phyloP scores from a whole-genome alignment of 164 flowering plant genomes.

The Vitis labrusca region DNA sequence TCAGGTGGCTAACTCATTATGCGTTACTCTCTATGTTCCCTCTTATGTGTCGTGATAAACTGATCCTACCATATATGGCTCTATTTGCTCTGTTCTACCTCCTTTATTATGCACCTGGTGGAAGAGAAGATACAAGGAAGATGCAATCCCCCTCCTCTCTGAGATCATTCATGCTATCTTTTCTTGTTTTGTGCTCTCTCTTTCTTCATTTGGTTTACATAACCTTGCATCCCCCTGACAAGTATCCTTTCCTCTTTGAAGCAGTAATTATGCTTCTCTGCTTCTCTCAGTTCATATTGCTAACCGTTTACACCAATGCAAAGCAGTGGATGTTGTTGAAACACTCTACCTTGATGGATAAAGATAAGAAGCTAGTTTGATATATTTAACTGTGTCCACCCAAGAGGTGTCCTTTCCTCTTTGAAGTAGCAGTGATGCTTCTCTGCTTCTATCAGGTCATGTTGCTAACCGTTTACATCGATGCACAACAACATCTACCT shows the following conservation, averaged over 20 bases:
- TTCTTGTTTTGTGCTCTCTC: constrained; percentile 40
- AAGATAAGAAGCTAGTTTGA: constrained; percentile 41
- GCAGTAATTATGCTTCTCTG: constrained; percentile 83
- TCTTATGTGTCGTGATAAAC: constrained; percentile 74
- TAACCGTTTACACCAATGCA: constrained; percentile 50
- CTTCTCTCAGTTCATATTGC: constrained; percentile 58
- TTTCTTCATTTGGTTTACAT: constrained; percentile 66
- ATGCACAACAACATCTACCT: too few species aligned
- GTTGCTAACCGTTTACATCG: too few species aligned
- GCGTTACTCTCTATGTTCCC: constrained; percentile 90
- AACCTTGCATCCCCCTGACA: constrained; percentile 56
- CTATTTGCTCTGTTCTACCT: constrained; percentile 56
- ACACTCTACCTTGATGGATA: constrained; percentile 12
- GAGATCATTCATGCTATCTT: constrained; percentile 17
- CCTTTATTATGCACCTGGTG: constrained; percentile 39
- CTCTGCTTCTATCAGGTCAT: too few species aligned
- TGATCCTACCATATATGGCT: constrained; percentile 63
- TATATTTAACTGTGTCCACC: neutral
- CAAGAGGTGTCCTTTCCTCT: too few species aligned
- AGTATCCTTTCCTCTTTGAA: constrained; percentile 83
- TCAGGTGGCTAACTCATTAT: constrained; percentile 54
- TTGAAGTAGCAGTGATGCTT: too few species aligned
- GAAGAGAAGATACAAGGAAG: constrained; percentile 22
- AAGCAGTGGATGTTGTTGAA: constrained; percentile 60
- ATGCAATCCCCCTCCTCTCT: constrained; percentile 8